Conservation (phyloP, 306 rosid genomes). For the Inga leiocalycina region DNA sequence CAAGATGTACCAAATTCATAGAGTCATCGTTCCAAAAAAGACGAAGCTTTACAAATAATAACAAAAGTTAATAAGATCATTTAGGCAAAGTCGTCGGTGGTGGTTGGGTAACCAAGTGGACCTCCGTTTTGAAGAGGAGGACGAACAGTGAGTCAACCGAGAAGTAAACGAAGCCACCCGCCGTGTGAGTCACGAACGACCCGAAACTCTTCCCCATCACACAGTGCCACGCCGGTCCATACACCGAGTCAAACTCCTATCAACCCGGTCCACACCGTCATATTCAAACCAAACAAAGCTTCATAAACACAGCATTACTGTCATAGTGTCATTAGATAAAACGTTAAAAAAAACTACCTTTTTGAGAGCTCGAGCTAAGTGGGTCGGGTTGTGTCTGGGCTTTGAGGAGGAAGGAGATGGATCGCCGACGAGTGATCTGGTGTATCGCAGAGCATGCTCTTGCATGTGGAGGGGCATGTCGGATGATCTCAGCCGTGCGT, state of each 20-base stretch:
- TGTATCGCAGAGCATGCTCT: conserved; percentile 52
- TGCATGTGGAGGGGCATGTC: conserved; percentile 70
- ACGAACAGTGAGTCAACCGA: conserved; percentile 64
- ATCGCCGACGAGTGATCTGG: conserved; percentile 45
- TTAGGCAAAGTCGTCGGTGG: conserved; percentile 19
- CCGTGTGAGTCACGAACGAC: conserved; percentile 66
- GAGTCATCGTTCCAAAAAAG: background rate
- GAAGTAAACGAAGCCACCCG: conserved; percentile 62
- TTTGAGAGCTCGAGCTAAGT: conserved; percentile 66
- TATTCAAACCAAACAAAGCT: background rate
- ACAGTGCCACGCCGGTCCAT: conserved; percentile 75
- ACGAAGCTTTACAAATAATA: background rate
- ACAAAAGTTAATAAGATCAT: background rate
- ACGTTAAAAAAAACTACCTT: conserved; percentile 36
- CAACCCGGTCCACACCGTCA: background rate
- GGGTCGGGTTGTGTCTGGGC: conserved; percentile 39
- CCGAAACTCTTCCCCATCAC: conserved; percentile 77
- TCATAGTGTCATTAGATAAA: background rate
- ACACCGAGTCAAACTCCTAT: conserved; percentile 58
- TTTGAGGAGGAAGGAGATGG: conserved; percentile 31
- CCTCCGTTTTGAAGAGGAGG: conserved; percentile 76
- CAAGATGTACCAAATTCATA: too few species aligned
- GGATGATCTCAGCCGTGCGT: conserved; percentile 62
- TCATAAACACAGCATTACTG: background rate
- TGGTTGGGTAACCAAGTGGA: conserved; percentile 49